Evolutionary conservation across 495 filamentous ascomycete genomes (phyloP).

Genomic region (Parathielavia hyrcaniae): DNA sequence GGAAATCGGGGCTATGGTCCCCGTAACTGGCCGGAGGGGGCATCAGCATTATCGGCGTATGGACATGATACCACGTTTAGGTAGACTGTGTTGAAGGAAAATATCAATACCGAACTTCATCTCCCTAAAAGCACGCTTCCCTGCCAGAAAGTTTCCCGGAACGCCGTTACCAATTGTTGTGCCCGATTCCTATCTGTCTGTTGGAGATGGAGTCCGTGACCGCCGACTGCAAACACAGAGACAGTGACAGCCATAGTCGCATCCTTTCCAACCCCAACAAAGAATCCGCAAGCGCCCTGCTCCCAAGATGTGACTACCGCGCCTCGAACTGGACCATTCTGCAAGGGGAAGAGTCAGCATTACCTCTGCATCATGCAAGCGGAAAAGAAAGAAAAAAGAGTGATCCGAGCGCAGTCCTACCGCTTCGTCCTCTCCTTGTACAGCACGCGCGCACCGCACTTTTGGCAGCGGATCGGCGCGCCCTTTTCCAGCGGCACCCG

Average conservation of each 20-base stretch:
- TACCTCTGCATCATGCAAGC: no score
- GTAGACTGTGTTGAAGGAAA: conserved; percentile 9
- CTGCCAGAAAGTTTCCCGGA: neutral
- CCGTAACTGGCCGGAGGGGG: neutral
- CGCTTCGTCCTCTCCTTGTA: conserved; percentile 98
- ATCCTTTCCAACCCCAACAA: neutral
- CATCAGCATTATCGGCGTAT: conserved; percentile 26
- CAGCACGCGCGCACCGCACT: conserved; percentile 90
- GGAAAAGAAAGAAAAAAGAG: no score
- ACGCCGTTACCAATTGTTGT: no score
- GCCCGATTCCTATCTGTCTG: neutral
- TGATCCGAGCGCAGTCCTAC: conserved; percentile 43
- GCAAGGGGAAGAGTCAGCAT: conserved; percentile 10
- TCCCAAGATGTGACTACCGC: conserved; percentile 43
- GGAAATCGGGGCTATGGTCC: neutral
- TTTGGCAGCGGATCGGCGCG: conserved; percentile 88
- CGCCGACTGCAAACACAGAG: neutral
- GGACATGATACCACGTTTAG: conserved; percentile 40
- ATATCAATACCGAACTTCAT: neutral
- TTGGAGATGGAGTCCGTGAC: neutral
- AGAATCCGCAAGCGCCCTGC: neutral
- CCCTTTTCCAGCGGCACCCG: conserved; percentile 74
- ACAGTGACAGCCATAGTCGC: neutral
- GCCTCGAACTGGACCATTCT: conserved; percentile 99
- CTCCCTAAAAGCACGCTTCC: neutral